Base-by-base conservation (phyloP, 1,139 yeast species). In the Yamadazyma oceani region DNA sequence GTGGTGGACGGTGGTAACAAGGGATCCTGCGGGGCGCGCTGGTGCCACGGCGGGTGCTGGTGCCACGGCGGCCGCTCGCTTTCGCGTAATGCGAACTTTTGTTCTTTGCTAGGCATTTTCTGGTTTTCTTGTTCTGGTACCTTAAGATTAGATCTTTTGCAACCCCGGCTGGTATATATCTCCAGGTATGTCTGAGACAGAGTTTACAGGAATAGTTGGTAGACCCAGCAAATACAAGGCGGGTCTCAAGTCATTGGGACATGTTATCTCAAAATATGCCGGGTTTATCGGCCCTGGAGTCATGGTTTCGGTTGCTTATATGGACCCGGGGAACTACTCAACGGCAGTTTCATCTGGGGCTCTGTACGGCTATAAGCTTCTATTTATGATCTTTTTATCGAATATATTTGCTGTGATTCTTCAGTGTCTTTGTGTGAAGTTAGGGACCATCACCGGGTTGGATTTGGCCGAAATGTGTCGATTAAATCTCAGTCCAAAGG, bases 281-380 rank as follows among this genome's bases (percentile, higher is more conserved):
- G 66, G 73, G 36, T 85, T 83, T 53, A 66, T 84, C 12, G 92
- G 92, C 0, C 92, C 92, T 0, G 92, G 92, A 0, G 63, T 84
- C 27, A 74, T 84, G 72, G 85, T 84, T 5, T 77, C 86, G 15
- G 88, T 85, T 32, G 82, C 88, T 2, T 84, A 83, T 53, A 80
- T 84, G 76, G 92, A 84, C 54, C 90, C 92, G 0, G 94, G 94
- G 1, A 85, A 85, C 55, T 85, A 83, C 55, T 80, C 86, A 35
- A 83, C 90, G 0, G 85, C 90, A 1, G 90, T 85, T 2, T 80
- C 85, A 13, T 82, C 89, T 0, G 92, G 92, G 7, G 85, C 90
- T 24, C 77, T 78, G 49, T 84, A 81, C 53, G 74, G 78, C 40
- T 84, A 83, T 56, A 76, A 78, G 50, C 66, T 83, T 28, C 59